These are phyloP conservation scores for Gracilaria domingensis DNA, from an alignment of 23 red algal genomes.

Conservation along the genomic window DNA sequence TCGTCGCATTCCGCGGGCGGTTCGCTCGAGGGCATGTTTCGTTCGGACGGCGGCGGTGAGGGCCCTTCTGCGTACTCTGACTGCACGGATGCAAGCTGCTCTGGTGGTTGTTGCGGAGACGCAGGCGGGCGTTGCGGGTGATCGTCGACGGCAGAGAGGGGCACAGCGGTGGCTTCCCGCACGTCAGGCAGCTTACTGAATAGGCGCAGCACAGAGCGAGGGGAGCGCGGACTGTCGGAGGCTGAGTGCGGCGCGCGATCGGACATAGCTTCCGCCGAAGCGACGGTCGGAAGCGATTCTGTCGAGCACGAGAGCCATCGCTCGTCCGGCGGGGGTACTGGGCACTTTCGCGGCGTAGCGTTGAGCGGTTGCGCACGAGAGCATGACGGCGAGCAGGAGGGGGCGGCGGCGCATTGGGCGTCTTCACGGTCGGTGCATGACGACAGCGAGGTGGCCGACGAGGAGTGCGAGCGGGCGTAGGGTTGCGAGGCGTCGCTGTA, in stretches of 20 bases:
- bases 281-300: background rate
- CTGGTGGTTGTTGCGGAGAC: background rate
- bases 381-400: background rate
- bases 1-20: background rate
- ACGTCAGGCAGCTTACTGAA: background rate
- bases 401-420: background rate
- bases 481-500: background rate
- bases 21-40: background rate
- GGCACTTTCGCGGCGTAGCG: too few relatives aligned
- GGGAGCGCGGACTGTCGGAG: background rate
- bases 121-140: background rate
- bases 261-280: background rate
- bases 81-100: background rate
- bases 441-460: background rate
- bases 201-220: background rate
- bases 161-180: background rate
- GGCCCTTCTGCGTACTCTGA: background rate
- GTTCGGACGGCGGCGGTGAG: background rate
- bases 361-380: too few relatives aligned
- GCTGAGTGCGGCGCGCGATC: background rate
- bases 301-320: background rate
- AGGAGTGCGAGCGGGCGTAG: background rate
- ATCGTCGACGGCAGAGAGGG: background rate
- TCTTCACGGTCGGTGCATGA: constrained; percentile 16
- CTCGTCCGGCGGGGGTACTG: background rate